phyloP scores from a whole-genome alignment of 2,329 filamentous ascomycete genomes.

The Monilinia fructicola region DNA sequence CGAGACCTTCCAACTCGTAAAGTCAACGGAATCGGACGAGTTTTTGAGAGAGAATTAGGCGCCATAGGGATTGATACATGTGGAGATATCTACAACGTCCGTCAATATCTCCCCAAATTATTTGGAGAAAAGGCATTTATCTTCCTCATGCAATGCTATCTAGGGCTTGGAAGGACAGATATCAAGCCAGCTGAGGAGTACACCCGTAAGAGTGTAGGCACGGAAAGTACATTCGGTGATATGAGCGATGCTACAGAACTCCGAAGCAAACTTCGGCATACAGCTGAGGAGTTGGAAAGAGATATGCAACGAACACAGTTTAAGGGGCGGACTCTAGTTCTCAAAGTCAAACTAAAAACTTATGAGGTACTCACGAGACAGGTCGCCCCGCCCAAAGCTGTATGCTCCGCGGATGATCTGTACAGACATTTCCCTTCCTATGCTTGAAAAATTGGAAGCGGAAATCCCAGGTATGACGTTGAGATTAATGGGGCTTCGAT shows the following conservation, averaged over 20 bases:
- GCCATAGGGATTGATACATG: slow-evolving; percentile 86
- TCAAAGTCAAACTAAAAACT: slow-evolving; percentile 93
- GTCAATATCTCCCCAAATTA: slow-evolving; percentile 70
- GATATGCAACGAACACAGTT: slow-evolving; percentile 77
- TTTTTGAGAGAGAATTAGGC: slow-evolving; percentile 86
- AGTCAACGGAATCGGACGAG: slow-evolving; percentile 91
- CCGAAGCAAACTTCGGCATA: slow-evolving; percentile 73
- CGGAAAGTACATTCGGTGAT: slow-evolving; percentile 87
- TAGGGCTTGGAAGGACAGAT: slow-evolving; percentile 82
- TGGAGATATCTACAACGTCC: slow-evolving; percentile 78
- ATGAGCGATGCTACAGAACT: slow-evolving; percentile 68
- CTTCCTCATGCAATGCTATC: slow-evolving; percentile 79
- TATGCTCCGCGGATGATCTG: slow-evolving; percentile 74
- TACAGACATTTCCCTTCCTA: slow-evolving; percentile 77
- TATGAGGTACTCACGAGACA: slow-evolving; percentile 91
- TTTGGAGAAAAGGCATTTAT: slow-evolving; percentile 91
- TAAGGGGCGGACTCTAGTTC: slow-evolving; percentile 84
- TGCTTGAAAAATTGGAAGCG: slow-evolving; percentile 79
- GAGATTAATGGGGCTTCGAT: slow-evolving; percentile 83
- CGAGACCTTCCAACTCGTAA: slow-evolving; percentile 78
- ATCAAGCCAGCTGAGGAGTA: slow-evolving; percentile 86
- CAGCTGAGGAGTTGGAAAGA: slow-evolving; percentile 81
- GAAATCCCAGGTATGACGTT: slow-evolving; percentile 78
- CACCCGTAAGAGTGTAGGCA: slow-evolving; percentile 90
- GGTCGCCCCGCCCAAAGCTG: slow-evolving; percentile 68